Evolutionary conservation across 1,284 basidiomycete species (phyloP), one percentile per base, ranked within the genome.

Genomic region (Boletus mariae): DNA sequence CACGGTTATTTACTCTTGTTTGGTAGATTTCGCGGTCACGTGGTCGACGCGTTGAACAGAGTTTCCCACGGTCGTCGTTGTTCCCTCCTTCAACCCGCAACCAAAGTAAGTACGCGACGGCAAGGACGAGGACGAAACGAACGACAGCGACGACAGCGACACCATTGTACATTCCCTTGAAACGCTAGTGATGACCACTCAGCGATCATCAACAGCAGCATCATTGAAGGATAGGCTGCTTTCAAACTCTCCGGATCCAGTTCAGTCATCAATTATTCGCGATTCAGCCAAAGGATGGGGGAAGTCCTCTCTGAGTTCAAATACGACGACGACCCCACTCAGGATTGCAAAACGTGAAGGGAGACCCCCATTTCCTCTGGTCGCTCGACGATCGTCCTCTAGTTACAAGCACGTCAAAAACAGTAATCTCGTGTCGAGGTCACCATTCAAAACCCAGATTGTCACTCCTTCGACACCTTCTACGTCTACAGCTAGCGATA

Each of bases 371-470:
- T 68, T 76, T 55, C 72, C 79, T 32, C 69, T 73, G 37, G 69
- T 87, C 46, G 83, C 86, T 48, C 80, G 92, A 48, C 80, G 92
- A 47, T 83, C 86, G 4, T 92, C 88, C 17, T 86, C 83, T 48
- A 91, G 87, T 63, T 94, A 90, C 75, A 89, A 84, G 63, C 89
- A 91, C 70, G 80, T 94, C 59, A 80, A 82, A 58, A 86, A 76
- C 57, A 92, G 89, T 70, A 85, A 88, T 61, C 84, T 94, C 51
- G 93, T 95, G 23, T 85, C 87, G 45, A 93, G 93, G 62, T 94
- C 91, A 10, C 91, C 91, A 8, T 98, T 98, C 78, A 92, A 91
- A 62, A 79, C 78, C 1, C 80, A 82, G 54, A 73, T 80, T 28
- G 75, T 79, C 35, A 71, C 75, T 13, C 74, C 80, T 41, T 71